A percentile compares a stretch with the other conserved stretches of the same genome.
phyloP scores from a whole-genome alignment of 768 basidiomycete genomes.

The Podaxis rugospora region DNA sequence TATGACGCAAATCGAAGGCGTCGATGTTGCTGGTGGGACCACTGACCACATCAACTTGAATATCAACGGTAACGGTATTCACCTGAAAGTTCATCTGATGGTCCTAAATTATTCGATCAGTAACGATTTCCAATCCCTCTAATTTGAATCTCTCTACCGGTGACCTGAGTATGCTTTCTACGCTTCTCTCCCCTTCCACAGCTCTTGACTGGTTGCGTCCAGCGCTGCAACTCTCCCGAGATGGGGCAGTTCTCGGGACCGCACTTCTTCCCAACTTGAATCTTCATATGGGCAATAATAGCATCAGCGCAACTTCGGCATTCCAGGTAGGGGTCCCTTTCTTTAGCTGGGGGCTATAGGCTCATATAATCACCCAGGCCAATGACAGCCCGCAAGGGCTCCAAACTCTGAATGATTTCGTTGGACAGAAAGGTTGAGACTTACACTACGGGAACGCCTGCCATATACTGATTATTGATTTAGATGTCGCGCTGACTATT shows the following conservation, averaged over 20 bases:
- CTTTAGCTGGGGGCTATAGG: not conserved
- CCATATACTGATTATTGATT: not conserved
- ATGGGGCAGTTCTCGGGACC: constrained; percentile 52
- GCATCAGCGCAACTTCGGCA: constrained; percentile 40
- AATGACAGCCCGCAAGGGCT: constrained; percentile 56
- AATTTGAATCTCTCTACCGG: constrained; percentile 58
- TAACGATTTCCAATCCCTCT: constrained; percentile 65
- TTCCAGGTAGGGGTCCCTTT: constrained; percentile 39
- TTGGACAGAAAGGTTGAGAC: constrained; percentile 48
- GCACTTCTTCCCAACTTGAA: constrained; percentile 56
- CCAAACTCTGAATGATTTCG: constrained; percentile 65
- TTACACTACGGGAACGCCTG: not conserved
- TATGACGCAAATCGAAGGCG: constrained; percentile 47
- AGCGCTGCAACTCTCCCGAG: constrained; percentile 56
- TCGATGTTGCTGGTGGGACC: constrained; percentile 67
- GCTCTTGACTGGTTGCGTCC: not conserved
- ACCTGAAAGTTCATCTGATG: not conserved
- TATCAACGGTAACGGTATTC: constrained; percentile 43
- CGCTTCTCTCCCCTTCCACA: not conserved
- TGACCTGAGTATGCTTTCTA: constrained; percentile 50
- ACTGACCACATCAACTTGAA: constrained; percentile 51
- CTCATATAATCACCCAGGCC: constrained; percentile 34
- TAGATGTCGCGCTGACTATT: constrained; percentile 56
- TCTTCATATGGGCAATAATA: constrained; percentile 57
- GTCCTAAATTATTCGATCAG: constrained; percentile 23